phyloP scores from a whole-genome alignment of 1,284 basidiomycete genomes.

The Coniferiporia sulphurascens region DNA sequence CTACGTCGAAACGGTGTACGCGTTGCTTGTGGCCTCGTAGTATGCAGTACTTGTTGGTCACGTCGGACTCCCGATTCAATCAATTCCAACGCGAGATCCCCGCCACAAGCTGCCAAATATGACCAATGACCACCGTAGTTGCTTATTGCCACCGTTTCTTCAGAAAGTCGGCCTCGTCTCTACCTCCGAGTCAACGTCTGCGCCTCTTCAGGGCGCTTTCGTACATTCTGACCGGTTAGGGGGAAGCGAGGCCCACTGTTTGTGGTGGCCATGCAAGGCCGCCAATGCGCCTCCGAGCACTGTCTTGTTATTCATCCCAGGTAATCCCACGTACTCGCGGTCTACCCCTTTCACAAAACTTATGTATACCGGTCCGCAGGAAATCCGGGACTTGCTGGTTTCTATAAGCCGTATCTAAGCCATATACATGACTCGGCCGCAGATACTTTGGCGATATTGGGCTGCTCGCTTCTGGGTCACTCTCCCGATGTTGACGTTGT shows the following conservation, averaged over 20 bases:
- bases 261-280: constrained; percentile 20
- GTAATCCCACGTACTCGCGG: background rate
- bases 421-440: constrained; percentile 7
- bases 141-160: constrained; percentile 8
- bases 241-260: constrained; percentile 12
- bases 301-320: constrained; percentile 20
- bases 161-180: background rate
- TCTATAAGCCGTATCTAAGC: constrained; percentile 14
- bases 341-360: background rate
- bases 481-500: constrained; percentile 21
- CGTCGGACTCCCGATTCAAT: too few species aligned
- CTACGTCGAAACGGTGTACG: background rate
- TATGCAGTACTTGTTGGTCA: background rate
- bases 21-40: background rate
- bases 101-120: background rate
- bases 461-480: constrained; percentile 38
- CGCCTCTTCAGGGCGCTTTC: background rate
- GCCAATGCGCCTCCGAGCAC: constrained; percentile 5
- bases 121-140: background rate
- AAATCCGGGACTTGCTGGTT: constrained; percentile 16
- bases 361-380: constrained; percentile 1
- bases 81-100: background rate
- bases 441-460: constrained; percentile 24
- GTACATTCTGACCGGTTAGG: constrained; percentile 11
- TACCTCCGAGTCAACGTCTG: background rate